phyloP scores from a whole-genome alignment of 2,329 filamentous ascomycete species.

The Scytalidium sp. region DNA sequence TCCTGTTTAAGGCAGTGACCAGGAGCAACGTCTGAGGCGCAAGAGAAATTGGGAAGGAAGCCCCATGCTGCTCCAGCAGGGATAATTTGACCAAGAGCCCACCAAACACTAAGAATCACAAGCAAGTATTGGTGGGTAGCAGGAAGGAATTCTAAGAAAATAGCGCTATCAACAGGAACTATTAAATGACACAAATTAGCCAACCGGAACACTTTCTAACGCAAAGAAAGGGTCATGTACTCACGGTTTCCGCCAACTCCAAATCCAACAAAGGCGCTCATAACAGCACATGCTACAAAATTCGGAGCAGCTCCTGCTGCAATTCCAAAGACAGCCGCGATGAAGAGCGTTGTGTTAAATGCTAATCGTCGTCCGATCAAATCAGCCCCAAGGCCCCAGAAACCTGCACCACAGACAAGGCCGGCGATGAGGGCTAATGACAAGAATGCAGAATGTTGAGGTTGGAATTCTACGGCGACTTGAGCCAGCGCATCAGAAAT shows the following conservation, averaged over 20 bases:
- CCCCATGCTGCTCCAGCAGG: constrained; percentile 23
- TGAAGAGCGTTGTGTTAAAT: constrained; percentile 63
- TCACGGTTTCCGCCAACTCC: constrained; percentile 56
- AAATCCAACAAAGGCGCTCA: constrained; percentile 59
- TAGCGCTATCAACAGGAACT: constrained; percentile 12
- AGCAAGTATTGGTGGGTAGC: constrained; percentile 25
- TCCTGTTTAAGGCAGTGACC: constrained; percentile 19
- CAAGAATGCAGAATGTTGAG: constrained; percentile 50
- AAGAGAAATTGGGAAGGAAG: constrained; percentile 24
- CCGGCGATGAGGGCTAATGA: constrained; percentile 58
- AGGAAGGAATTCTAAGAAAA: constrained; percentile 28
- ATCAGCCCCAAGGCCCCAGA: constrained; percentile 66
- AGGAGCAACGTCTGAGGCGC: constrained; percentile 9
- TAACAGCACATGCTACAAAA: constrained; percentile 61
- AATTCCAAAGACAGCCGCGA: constrained; percentile 58
- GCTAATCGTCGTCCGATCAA: constrained; percentile 64
- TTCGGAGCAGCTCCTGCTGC: constrained; percentile 63
- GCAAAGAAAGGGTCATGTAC: not conserved
- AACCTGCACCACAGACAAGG: constrained; percentile 53
- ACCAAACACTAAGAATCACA: constrained; percentile 26
- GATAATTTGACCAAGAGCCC: constrained; percentile 18
- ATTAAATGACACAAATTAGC: not conserved
- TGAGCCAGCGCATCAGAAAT: constrained; percentile 47
- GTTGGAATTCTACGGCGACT: constrained; percentile 49
- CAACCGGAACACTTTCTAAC: not conserved